These are phyloP conservation scores for Pisolithus sp. DNA, from an alignment of 768 basidiomycete genomes.

Conservation along the genomic window DNA sequence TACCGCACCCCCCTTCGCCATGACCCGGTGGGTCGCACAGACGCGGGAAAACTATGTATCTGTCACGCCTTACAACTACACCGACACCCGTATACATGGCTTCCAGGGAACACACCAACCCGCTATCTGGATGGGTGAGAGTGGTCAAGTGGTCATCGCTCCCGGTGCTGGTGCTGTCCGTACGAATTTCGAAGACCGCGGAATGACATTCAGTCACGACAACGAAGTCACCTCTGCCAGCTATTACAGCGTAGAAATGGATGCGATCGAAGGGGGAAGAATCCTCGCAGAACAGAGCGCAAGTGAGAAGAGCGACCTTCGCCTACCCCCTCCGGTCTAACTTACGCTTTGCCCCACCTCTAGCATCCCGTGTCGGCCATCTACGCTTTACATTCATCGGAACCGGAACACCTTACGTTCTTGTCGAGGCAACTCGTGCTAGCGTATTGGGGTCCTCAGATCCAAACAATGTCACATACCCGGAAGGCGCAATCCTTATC, in stretches of 20 bases:
- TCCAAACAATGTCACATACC: slow-evolving; percentile 44
- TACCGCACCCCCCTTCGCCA: slow-evolving; percentile 72
- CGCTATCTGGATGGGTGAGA: slow-evolving; percentile 88
- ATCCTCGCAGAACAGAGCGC: slow-evolving; percentile 56
- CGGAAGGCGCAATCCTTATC: slow-evolving; percentile 46
- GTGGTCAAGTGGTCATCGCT: slow-evolving; percentile 52
- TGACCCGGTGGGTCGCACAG: slow-evolving; percentile 84
- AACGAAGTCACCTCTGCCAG: slow-evolving; percentile 48
- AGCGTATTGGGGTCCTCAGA: slow-evolving; percentile 51
- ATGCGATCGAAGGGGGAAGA: slow-evolving; percentile 44
- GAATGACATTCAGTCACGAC: slow-evolving; percentile 45
- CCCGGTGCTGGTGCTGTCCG: slow-evolving; percentile 51
- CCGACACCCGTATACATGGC: slow-evolving; percentile 55
- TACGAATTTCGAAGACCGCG: slow-evolving; percentile 52
- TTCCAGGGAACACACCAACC: slow-evolving; percentile 80
- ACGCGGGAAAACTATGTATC: slow-evolving; percentile 74
- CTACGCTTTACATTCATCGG: slow-evolving; percentile 59
- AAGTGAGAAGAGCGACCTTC: slow-evolving; percentile 35
- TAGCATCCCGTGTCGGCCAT: slow-evolving; percentile 73
- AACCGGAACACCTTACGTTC: slow-evolving; percentile 46
- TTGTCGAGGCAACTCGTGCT: slow-evolving; percentile 62
- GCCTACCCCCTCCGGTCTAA: neutral
- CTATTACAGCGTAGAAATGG: slow-evolving; percentile 53
- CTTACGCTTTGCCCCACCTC: slow-evolving; percentile 1
- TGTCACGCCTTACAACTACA: slow-evolving; percentile 64